Evolutionary conservation across 805 yeast species (phyloP), one percentile per base, ranked within the genome.

Genomic region (Cyberlindnera xylosilytica): DNA sequence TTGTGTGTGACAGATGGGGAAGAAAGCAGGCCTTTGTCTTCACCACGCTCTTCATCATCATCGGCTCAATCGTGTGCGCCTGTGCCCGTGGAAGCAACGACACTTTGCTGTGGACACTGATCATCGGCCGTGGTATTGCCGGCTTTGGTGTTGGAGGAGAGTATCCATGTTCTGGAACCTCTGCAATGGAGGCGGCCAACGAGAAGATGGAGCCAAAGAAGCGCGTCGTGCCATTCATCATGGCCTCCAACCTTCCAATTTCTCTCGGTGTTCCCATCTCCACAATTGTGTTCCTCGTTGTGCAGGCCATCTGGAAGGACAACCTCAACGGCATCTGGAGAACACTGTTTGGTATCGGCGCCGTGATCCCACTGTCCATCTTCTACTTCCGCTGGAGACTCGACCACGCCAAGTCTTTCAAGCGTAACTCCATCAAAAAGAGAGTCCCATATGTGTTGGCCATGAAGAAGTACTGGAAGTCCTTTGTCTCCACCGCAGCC

Each of bases 91-190:
- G 85, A 30, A 54, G 47, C 2, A 50, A 78, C 15, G 42, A 36
- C 10, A 76, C 76, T 8, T 61, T 74, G 64, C 68, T 74, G 46
- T 74, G 79, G 79, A 72, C 73, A 35, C 17, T 46, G 16, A 81
- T 75, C 37, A 68, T 78, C 35, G 76, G 79, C 26, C 68, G 83
- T 70, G 80, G 81, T 48, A 74, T 77, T 40, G 68, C 79, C 38
- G 81, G 79, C 42, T 73, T 76, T 57, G 81, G 83, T 51, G 78
- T 79, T 45, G 86, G 85, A 47, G 85, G 83, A 22, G 86, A 80
- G 55, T 80, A 80, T 57, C 85, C 87, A 8, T 73, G 79, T 49
- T 74, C 81, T 38, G 79, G 83, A 6, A 76, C 81, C 9, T 65
- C 78, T 23, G 82, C 83, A 15, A 73, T 74, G 62, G 86, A 80